Evolutionary conservation across 306 rosid genomes (phyloP).

Genomic region (Notholithocarpus densiflorus): DNA sequence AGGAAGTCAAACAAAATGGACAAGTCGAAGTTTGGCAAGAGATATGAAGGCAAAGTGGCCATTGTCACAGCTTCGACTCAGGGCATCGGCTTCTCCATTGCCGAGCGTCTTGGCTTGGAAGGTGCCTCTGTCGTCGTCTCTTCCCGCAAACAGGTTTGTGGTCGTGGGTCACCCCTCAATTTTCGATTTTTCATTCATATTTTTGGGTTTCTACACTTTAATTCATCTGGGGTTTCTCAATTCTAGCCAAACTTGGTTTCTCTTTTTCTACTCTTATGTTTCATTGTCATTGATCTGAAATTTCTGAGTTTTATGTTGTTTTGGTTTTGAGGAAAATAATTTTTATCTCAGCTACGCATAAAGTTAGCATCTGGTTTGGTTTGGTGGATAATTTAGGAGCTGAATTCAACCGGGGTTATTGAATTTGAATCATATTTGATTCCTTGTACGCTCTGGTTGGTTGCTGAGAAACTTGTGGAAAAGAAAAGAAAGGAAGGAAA

Average conservation of each 20-base stretch:
- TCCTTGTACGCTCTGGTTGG: neutral
- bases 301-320: neutral
- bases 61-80: conserved; percentile 94
- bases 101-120: conserved; percentile 84
- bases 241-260: neutral
- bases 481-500: neutral
- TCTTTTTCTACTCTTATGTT: neutral
- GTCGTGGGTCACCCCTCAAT: neutral
- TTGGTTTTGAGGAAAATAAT: neutral
- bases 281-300: conserved; percentile 3
- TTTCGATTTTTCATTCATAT: neutral
- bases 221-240: neutral
- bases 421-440: neutral
- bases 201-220: neutral
- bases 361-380: neutral
- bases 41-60: conserved; percentile 76
- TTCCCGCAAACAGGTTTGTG: conserved; percentile 80
- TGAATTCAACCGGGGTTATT: neutral
- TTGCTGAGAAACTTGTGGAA: neutral
- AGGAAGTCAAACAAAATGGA: conserved; percentile 34
- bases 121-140: conserved; percentile 89
- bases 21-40: conserved; percentile 35
- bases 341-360: no score
- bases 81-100: conserved; percentile 86
- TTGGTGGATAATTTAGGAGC: neutral